phyloP scores from a whole-genome alignment of 169 alveolate genomes.

The Plasmodium adleri region DNA sequence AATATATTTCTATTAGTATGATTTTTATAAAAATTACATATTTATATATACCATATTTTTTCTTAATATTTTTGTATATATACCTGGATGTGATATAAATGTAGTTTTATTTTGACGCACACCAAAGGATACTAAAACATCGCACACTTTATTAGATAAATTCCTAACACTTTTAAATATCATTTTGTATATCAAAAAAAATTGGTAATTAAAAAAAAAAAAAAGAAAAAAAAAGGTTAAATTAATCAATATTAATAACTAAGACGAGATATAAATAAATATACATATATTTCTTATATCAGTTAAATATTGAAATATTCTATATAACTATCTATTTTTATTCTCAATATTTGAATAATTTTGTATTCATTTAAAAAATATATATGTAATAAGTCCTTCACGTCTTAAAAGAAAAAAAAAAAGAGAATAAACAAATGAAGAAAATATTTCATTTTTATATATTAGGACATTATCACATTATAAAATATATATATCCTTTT shows the following conservation, averaged over 20 bases:
- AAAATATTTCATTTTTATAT: too few species aligned
- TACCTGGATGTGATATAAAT: conserved; percentile 89
- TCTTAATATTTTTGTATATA: not conserved
- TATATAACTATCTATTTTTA: too few species aligned
- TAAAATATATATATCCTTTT: too few species aligned
- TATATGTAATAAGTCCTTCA: too few species aligned
- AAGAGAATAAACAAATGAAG: too few species aligned
- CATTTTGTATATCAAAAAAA: conserved; percentile 24
- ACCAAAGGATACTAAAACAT: conserved; percentile 86
- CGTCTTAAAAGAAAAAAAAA: too few species aligned
- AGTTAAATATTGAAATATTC: not conserved
- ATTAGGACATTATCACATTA: too few species aligned
- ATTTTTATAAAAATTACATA: not conserved
- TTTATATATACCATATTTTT: not conserved
- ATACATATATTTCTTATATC: not conserved
- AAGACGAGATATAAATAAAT: not conserved
- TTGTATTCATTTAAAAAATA: too few species aligned
- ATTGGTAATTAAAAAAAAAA: not conserved
- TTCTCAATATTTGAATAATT: too few species aligned
- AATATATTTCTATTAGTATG: not conserved
- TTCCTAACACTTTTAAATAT: conserved; percentile 17
- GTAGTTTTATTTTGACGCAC: conserved; percentile 82
- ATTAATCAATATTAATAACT: not conserved
- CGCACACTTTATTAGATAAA: conserved; percentile 81
- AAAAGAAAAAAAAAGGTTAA: not conserved